Percentiles rank a stretch among this genome's conserved stretches.
phyloP scores from a whole-genome alignment of 768 basidiomycete species.

The Calocybe cyanea region DNA sequence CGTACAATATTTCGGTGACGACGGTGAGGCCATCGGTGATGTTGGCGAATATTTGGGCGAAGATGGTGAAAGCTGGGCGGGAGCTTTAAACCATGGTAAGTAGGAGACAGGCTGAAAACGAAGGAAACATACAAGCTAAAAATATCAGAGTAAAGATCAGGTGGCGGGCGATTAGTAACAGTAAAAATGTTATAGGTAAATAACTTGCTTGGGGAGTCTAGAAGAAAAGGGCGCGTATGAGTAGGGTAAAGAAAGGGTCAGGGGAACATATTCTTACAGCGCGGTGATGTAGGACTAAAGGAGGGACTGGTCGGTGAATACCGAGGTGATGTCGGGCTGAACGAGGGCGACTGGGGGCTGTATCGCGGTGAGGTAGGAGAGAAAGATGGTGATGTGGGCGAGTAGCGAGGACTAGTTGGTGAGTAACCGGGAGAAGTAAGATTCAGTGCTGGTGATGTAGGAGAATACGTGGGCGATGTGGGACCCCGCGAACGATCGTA shows the following conservation, averaged over 20 bases:
- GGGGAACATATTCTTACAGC: conserved; percentile 51
- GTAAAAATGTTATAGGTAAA: neutral
- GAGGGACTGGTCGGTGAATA: conserved; percentile 90
- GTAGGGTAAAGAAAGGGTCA: conserved; percentile 9
- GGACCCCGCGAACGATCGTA: conserved; percentile 57
- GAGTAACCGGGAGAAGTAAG: conserved; percentile 82
- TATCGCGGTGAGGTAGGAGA: conserved; percentile 83
- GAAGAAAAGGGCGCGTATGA: conserved; percentile 17
- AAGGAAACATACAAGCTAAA: conserved; percentile 57
- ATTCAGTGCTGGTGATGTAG: conserved; percentile 81
- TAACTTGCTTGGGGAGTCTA: conserved; percentile 79
- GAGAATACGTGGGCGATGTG: conserved; percentile 85
- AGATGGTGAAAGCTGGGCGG: conserved; percentile 80
- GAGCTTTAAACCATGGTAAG: conserved; percentile 40
- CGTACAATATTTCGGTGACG: conserved; percentile 91
- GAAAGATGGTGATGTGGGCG: conserved; percentile 80
- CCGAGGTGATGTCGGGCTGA: conserved; percentile 85
- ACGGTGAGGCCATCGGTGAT: conserved; percentile 83
- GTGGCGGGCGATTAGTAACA: conserved; percentile 21
- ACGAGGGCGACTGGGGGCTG: conserved; percentile 87
- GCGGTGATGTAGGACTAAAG: conserved; percentile 91
- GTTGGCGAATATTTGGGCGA: conserved; percentile 94
- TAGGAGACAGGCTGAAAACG: neutral
- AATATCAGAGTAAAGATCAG: conserved; percentile 6
- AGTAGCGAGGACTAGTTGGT: conserved; percentile 83